Base-by-base conservation (phyloP, 2,329 filamentous ascomycete species). In the Penicillium brasilianum region DNA sequence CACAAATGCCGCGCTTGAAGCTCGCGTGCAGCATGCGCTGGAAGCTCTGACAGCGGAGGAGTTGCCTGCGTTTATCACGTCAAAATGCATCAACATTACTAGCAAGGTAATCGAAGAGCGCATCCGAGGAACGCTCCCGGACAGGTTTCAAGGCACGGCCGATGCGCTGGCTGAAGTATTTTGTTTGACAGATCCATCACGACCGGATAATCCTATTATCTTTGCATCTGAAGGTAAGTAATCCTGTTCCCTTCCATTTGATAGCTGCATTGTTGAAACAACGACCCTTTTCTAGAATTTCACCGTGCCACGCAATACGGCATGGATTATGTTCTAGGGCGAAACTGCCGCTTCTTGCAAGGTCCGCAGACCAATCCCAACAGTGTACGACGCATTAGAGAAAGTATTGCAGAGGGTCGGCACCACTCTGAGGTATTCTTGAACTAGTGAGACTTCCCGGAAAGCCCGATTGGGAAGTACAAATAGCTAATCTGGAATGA, bases 261-360 rank as follows among this genome's bases (percentile, higher is more conserved):
- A n/a, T 8, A 6, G 6, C 30, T 1, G 0, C 10, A 48, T 3
- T 9, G n/a, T 41, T 6, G 7, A 25, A 8, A 36, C 48, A 6
- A 32, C 41, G n/a, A 53, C 4, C 49, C 9, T 1, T 3, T 11
- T 7, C 25, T 59, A 90, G 89, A 91, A 75, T 93, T 92, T 67
- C 85, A 91, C 66, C 83, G 85, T 55, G 90, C 88, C 1, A 92
- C 89, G 0, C 88, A 92, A 66, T 92, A 92, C 70, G 89, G 88
- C 11, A 87, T 90, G 77, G 83, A 82, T 58, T 91, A 92, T 70
- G 85, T 87, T 4, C 84, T 93, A 18, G 90, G 90, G 0, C 86
- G 89, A 46, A 93, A 93, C 66, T 93, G 90, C 68, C 86, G 90
- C 10, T 93, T 93, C 69, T 83, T 93, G 1, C 90, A 93, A 73